Base-by-base conservation (phyloP, 2,329 filamentous ascomycete genomes). In the Berkeleyomyces basicola region DNA sequence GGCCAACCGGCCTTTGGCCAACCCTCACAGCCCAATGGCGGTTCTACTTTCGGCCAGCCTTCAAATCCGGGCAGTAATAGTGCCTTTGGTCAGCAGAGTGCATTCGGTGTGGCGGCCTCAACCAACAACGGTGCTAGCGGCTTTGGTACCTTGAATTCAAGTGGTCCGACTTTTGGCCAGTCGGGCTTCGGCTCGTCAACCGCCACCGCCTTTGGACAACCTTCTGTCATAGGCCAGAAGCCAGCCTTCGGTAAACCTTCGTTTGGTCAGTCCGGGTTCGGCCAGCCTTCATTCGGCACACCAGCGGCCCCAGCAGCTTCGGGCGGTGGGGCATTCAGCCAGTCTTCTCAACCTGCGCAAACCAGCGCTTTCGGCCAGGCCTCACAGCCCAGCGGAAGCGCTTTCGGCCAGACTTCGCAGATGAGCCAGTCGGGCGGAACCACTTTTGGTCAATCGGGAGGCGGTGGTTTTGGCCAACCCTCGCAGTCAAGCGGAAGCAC, bases 1-100 rank as follows among this genome's bases (percentile, higher is more conserved):
- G 71, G 70, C 4, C 58, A 69, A 51, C 69, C 74, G 0, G 16
- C 51, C 5, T 78, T 79, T 67, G 76, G 76, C 1, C 72, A 75
- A 63, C 65, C 71, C n/a, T 68, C 73, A 23, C 72, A 69, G 58
- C 64, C 46, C 65, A 31, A 43, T 10, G 63, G 61, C 33, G 63
- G 62, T 3, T 64, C 44, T 39, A 40, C 62, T 46, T 68, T 68
- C 37, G 66, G 66, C 4, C 63, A 65, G 51, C 44, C 67, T 46
- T 59, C 16, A 58, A 39, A 53, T 58, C 61, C 7, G 62, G 67
- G 10, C 62, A 66, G 53, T 61, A 59, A 58, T 16, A 64, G 66
- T 33, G 67, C 67, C 0, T 77, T 79, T 65, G 72, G 73, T 4
- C 71, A 68, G 55, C 59, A 66, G 2, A 67, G 63, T 31, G 58